Conservation (phyloP, 345 rosid genomes). For the Microthlaspi erraticum region DNA sequence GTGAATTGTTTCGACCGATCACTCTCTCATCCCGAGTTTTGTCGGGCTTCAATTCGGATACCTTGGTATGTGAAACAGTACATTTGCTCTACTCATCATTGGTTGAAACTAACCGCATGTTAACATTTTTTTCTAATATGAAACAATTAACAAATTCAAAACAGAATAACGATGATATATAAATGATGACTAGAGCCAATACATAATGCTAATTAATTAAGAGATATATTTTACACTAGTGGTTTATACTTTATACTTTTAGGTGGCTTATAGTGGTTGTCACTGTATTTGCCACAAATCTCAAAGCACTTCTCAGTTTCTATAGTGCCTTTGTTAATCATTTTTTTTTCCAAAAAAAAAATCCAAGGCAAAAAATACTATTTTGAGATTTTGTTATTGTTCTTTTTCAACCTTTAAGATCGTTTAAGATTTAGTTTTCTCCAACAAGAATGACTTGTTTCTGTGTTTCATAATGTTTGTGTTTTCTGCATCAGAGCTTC, state of each 20-base stretch:
- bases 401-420: not conserved
- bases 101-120: too few species aligned
- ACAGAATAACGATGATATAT: too few species aligned
- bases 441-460: not conserved
- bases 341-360: not conserved
- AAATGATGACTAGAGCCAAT: too few species aligned
- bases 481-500: not conserved
- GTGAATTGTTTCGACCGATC: too few species aligned
- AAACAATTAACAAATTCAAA: too few species aligned
- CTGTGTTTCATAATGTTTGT: not conserved
- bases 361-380: not conserved
- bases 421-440: not conserved
- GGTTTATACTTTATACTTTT: not conserved
- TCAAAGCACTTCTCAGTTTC: constrained; percentile 9
- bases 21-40: too few species aligned
- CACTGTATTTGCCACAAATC: constrained; percentile 33
- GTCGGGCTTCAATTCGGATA: too few species aligned
- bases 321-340: constrained; percentile 23
- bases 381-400: not conserved
- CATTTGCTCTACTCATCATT: too few species aligned
- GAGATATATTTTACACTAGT: not conserved
- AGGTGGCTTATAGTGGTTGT: constrained; percentile 11
- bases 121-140: too few species aligned
- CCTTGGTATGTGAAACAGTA: too few species aligned
- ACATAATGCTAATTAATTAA: not conserved